These are phyloP conservation scores for Quercus alba DNA, from an alignment of 306 rosid genomes.

Conservation along the genomic window DNA sequence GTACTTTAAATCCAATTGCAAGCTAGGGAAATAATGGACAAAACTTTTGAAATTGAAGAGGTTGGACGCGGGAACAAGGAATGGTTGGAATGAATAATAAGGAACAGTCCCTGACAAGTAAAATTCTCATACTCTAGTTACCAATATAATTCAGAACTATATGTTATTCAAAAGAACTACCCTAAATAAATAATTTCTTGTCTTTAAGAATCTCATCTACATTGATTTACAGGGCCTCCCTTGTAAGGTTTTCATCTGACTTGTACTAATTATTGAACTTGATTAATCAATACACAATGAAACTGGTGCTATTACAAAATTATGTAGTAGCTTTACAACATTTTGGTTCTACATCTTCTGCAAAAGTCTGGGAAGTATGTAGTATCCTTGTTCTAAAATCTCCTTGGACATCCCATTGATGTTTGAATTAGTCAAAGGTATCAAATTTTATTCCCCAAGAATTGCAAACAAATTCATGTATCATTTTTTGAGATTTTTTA, in stretches of 20 bases:
- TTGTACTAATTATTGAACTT: not conserved
- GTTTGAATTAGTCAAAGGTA: slow-evolving; percentile 3
- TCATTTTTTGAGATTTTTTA: not conserved
- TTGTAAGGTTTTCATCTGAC: not conserved
- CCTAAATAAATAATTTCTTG: not conserved
- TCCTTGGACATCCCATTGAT: not conserved
- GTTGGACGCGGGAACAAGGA: not conserved
- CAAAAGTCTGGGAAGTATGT: not conserved
- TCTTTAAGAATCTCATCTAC: not conserved
- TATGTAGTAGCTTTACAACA: not conserved
- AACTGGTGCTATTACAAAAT: not conserved
- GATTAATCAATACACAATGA: not conserved
- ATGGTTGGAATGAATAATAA: not conserved
- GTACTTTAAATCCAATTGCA: not conserved
- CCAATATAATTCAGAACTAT: no score
- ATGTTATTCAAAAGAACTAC: no score
- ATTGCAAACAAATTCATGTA: not conserved
- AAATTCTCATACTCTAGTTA: no score
- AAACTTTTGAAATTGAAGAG: not conserved
- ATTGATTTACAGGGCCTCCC: not conserved
- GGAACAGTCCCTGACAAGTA: not conserved
- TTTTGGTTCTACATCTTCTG: not conserved
- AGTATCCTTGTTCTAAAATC: not conserved
- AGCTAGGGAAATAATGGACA: not conserved
- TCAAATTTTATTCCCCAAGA: not conserved